Evolutionary conservation across 208 protist species (phyloP).

Genomic region (Hexamita inflata): DNA sequence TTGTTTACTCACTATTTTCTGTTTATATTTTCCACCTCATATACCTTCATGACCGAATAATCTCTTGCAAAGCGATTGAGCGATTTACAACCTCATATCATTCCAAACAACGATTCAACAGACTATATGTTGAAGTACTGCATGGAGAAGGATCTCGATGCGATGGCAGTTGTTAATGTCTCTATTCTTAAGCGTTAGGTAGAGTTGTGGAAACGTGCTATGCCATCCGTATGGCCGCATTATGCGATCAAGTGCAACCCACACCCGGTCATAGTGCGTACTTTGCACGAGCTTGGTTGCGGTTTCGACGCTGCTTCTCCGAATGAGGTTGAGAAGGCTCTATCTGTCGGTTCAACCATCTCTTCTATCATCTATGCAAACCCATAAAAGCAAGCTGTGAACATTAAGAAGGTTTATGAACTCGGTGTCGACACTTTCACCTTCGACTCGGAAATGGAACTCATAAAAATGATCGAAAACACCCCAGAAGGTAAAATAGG

Average conservation of each 20-base stretch:
- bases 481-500: constrained; percentile 54
- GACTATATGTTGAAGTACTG: too few relatives aligned
- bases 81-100: too few relatives aligned
- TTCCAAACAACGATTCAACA: too few relatives aligned
- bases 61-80: too few relatives aligned
- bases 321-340: constrained; percentile 53
- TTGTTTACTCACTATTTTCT: too few relatives aligned
- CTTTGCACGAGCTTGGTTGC: constrained; percentile 47
- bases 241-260: constrained; percentile 60
- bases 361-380: constrained; percentile 63
- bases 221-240: constrained; percentile 7
- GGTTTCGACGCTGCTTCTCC: constrained; percentile 61
- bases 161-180: too few relatives aligned
- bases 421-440: constrained; percentile 51
- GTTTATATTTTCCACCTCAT: too few relatives aligned
- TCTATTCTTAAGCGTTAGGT: background rate
- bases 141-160: too few relatives aligned
- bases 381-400: constrained; percentile 59
- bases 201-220: background rate
- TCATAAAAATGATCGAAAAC: constrained; percentile 46
- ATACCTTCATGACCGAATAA: too few relatives aligned
- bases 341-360: constrained; percentile 48
- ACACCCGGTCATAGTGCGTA: constrained; percentile 48
- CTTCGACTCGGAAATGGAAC: constrained; percentile 59
- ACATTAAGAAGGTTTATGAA: constrained; percentile 48